These are phyloP conservation scores for Amanita rubescens DNA, from an alignment of 768 basidiomycete species.

Conservation along the genomic window DNA sequence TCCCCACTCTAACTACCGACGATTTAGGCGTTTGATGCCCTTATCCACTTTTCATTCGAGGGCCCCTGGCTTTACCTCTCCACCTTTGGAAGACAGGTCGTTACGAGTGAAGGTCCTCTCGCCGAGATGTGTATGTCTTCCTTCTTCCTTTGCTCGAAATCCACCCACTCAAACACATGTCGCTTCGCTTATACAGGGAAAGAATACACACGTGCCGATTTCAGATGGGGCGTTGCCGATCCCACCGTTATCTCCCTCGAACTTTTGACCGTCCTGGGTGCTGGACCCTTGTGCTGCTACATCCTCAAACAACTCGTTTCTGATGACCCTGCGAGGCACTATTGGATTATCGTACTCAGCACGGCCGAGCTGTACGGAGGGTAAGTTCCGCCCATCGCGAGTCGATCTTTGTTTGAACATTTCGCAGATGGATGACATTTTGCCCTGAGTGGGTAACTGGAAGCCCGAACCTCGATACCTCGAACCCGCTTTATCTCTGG, in stretches of 20 bases:
- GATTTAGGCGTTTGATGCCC: slow-evolving; percentile 64
- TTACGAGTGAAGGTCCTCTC: slow-evolving; percentile 58
- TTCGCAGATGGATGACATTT: slow-evolving; percentile 94
- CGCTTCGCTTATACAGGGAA: slow-evolving; percentile 42
- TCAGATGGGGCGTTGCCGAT: slow-evolving; percentile 76
- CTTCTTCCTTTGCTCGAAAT: neutral
- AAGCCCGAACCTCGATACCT: slow-evolving; percentile 62
- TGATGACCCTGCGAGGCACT: slow-evolving; percentile 60
- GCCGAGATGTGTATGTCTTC: slow-evolving; percentile 64
- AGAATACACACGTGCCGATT: slow-evolving; percentile 75
- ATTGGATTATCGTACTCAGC: slow-evolving; percentile 74
- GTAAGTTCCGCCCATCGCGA: slow-evolving; percentile 29
- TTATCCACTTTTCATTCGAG: slow-evolving; percentile 75
- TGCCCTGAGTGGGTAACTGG: slow-evolving; percentile 81
- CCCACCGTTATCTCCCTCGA: slow-evolving; percentile 79
- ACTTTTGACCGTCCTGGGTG: slow-evolving; percentile 73
- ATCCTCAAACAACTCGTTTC: slow-evolving; percentile 59
- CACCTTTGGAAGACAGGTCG: slow-evolving; percentile 65
- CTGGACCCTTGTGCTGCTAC: slow-evolving; percentile 67
- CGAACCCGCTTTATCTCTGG: slow-evolving; percentile 68
- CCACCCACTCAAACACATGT: neutral
- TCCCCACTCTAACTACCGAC: neutral
- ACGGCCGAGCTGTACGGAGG: slow-evolving; percentile 77
- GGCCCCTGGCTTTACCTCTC: slow-evolving; percentile 78
- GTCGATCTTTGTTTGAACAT: too few relatives aligned